Percentiles rank a stretch among this genome's conserved stretches.
Conservation (phyloP, 768 basidiomycete species). For the Cystobasidium ongulense region DNA sequence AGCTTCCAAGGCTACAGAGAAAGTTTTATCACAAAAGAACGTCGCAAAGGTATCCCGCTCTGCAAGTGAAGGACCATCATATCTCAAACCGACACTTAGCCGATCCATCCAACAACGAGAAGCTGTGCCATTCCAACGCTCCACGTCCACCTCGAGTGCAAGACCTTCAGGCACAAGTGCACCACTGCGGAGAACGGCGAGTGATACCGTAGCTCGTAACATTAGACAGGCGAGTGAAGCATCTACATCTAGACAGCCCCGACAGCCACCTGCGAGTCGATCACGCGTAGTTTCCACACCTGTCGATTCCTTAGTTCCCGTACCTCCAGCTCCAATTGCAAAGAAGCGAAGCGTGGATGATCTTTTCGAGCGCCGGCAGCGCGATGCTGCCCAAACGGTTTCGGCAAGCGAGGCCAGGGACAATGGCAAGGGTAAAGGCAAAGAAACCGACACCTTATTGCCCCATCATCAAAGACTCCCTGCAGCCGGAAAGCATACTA, state of each 20-base stretch:
- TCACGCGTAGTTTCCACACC: neutral
- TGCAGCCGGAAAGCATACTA: neutral
- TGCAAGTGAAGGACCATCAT: neutral
- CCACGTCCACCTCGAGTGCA: neutral
- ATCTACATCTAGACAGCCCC: neutral
- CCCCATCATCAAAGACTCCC: neutral
- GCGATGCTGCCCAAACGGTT: neutral
- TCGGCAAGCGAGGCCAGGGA: neutral
- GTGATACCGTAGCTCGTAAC: neutral
- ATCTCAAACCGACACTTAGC: neutral
- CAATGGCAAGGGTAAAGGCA: neutral
- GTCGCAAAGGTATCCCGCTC: too few species aligned
- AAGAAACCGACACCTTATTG: neutral
- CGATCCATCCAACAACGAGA: neutral
- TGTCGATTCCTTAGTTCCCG: neutral
- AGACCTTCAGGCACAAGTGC: neutral
- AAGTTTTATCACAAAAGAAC: too few species aligned
- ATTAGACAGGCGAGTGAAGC: neutral
- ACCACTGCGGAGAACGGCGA: neutral
- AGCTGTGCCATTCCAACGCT: neutral
- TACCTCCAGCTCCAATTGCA: neutral
- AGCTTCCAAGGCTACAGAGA: too few species aligned
- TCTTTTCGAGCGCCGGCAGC: neutral
- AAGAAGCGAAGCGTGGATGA: neutral
- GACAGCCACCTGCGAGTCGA: neutral